Conservation (phyloP, 371 early-diverging fungal genomes). For the Smittium culicis region DNA sequence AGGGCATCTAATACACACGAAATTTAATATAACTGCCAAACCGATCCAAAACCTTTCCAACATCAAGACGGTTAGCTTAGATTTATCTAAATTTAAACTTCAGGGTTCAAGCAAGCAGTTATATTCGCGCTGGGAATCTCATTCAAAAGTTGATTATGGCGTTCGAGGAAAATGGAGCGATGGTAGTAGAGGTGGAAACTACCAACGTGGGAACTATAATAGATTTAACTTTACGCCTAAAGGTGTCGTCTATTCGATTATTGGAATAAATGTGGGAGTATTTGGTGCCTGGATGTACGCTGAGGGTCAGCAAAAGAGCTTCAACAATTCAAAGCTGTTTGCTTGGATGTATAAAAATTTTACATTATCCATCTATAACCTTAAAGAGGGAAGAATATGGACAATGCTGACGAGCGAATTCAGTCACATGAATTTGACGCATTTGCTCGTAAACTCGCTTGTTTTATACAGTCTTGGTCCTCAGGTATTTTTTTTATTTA, state of each 20-base stretch:
- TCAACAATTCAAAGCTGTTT: slow-evolving; percentile 15
- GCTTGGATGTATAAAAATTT: slow-evolving; percentile 24
- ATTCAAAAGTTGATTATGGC: slow-evolving; percentile 28
- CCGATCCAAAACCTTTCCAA: too few species aligned
- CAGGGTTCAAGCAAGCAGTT: too few species aligned
- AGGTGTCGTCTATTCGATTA: slow-evolving; percentile 17
- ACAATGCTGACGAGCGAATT: slow-evolving; percentile 31
- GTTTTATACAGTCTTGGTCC: slow-evolving; percentile 36
- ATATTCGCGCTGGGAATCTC: slow-evolving; percentile 23
- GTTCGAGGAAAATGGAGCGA: neutral
- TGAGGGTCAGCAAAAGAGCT: slow-evolving; percentile 9
- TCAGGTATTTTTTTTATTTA: slow-evolving; percentile 1
- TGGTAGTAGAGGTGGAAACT: slow-evolving; percentile 18
- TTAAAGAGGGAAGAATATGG: slow-evolving; percentile 25
- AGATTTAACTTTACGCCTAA: slow-evolving; percentile 19
- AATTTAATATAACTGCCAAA: too few species aligned
- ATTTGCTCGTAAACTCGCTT: slow-evolving; percentile 39
- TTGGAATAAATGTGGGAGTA: slow-evolving; percentile 24
- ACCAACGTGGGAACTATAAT: slow-evolving; percentile 12
- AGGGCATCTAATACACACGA: too few species aligned
- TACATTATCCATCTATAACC: slow-evolving; percentile 16
- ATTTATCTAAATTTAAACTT: too few species aligned
- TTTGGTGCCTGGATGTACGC: slow-evolving; percentile 24
- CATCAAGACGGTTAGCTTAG: too few species aligned
- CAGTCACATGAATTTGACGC: slow-evolving; percentile 26